Evolutionary conservation across 2,329 filamentous ascomycete genomes (phyloP).

Genomic region (Fusarium sp.): DNA sequence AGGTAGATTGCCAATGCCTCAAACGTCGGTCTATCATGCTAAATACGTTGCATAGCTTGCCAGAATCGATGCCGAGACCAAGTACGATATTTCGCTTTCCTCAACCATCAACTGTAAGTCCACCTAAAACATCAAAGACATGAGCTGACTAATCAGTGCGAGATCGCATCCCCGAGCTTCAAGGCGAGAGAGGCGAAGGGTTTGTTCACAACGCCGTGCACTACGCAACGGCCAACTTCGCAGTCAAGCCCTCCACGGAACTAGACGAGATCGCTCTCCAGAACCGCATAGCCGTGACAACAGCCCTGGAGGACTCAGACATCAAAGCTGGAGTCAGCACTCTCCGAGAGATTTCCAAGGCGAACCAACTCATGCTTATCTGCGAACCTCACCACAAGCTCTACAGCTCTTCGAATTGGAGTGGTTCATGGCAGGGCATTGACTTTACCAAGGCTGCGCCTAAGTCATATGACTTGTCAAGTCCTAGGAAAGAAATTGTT

Average conservation of each 20-base stretch:
- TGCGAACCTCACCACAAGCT: neutral
- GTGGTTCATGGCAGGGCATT: constrained; percentile 1
- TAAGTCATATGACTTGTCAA: neutral
- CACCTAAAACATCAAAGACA: rapidly evolving
- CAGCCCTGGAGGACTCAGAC: neutral
- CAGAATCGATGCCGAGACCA: neutral
- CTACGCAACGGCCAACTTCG: neutral
- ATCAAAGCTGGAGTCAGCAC: neutral
- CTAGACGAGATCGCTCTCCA: neutral
- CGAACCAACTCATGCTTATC: neutral
- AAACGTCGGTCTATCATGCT: rapidly evolving
- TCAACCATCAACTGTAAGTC: constrained; percentile 2
- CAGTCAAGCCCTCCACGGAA: neutral
- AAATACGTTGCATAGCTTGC: neutral
- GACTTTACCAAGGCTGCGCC: neutral
- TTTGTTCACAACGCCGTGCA: neutral
- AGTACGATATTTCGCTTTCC: neutral
- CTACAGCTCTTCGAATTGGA: constrained; percentile 7
- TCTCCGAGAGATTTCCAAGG: neutral
- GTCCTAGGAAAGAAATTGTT: neutral
- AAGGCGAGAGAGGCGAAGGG: neutral
- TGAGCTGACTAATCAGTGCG: neutral
- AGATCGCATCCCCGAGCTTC: neutral
- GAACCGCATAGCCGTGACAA: neutral
- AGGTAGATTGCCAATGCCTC: neutral